Evolutionary conservation across 257 asterid species (phyloP), one percentile per base, ranked within the genome.

Genomic region (Nicotiana otophora): DNA sequence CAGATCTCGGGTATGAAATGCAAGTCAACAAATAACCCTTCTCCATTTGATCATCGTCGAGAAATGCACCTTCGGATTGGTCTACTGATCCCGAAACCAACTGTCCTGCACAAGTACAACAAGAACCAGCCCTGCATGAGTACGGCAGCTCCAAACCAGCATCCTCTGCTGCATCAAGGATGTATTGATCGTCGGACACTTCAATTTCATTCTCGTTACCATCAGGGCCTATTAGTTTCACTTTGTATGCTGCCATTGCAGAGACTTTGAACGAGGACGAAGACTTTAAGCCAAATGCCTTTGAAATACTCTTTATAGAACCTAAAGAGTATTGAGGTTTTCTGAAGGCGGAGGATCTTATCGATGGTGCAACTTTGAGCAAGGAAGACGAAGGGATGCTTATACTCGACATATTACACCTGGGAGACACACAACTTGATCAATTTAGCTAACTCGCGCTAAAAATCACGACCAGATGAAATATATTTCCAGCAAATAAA

Each of bases 1-100:
- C 88, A 0, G 91, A 85, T 80, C 19, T 83, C 0, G 92, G 92
- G 46, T 81, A 86, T 5, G 90, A 83, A 19, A 88, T 74, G 48
- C 91, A 90, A 15, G 90, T 86, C 15, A 88, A 86, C 0, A 87
- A 30, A 10, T 81, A 90, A 4, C 91, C 91, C 72, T 88, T 53
- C 82, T 84, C 87, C 82, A 85, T 84, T 48, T 88, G 89, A 10
- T 84, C 85, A 5, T 85, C 90, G 7, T 33, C 80, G 0, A 90
- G 92, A 76, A 85, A 85, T 15, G 91, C 79, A 12, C 90, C 90
- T 15, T 88, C 91, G 0, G 92, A 88, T 36, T 90, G 90, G 84
- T 90, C 90, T 1, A 88, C 90, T 5, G 67, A n/a, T 2, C 91
- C 92, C 0, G 86, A 68, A 20, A 58, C 83, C 36, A 86, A 8